Conservation (phyloP, 2,329 filamentous ascomycete species). For the Neopestalotiopsis clavispora region DNA sequence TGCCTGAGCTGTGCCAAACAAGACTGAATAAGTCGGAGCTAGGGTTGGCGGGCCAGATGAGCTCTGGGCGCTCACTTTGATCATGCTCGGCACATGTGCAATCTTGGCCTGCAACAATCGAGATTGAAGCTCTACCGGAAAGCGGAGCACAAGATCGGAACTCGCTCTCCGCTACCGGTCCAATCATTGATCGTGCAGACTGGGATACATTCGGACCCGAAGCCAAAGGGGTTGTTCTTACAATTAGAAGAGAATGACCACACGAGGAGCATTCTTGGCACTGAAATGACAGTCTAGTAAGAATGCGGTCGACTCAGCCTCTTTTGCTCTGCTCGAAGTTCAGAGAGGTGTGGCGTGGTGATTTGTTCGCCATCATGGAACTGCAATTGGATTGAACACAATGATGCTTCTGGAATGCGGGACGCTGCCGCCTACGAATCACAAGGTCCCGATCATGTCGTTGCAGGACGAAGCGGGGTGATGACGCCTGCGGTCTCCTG, state of each 20-base stretch:
- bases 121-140: background rate
- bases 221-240: no score
- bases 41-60: no score
- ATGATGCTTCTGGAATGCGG: background rate
- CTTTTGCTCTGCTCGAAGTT: background rate
- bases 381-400: background rate
- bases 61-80: no score
- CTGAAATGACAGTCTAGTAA: no score
- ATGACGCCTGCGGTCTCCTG: background rate
- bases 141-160: background rate
- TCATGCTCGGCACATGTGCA: background rate
- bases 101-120: background rate
- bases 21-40: no score
- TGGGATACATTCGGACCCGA: no score
- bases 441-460: background rate
- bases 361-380: background rate
- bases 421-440: background rate
- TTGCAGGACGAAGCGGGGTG: background rate
- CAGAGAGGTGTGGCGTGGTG: background rate
- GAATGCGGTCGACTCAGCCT: no score
- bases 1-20: background rate
- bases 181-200: background rate
- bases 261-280: no score
- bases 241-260: no score
- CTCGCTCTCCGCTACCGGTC: background rate